Percentiles rank a stretch among this genome's conserved stretches.
phyloP scores from a whole-genome alignment of 345 rosid genomes.

The Acer negundo region DNA sequence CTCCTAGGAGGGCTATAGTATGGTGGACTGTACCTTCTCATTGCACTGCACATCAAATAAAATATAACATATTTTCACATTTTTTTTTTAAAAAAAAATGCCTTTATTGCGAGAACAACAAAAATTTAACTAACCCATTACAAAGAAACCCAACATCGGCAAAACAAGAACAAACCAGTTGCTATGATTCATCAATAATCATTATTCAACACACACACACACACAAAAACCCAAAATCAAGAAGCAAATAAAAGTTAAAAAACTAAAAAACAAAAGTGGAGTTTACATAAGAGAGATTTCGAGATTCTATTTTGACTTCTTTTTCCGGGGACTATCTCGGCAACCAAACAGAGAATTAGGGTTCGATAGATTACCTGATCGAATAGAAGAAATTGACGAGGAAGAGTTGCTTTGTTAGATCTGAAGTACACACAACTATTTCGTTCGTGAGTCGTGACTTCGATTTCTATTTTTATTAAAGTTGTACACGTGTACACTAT shows the following conservation, averaged over 20 bases:
- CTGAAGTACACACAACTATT: neutral
- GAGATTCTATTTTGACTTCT: neutral
- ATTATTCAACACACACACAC: neutral
- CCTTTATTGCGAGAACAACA: neutral
- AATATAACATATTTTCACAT: neutral
- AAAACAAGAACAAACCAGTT: neutral
- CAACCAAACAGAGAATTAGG: conserved; percentile 4
- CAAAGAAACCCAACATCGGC: neutral
- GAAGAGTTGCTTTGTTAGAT: neutral
- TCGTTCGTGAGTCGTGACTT: neutral
- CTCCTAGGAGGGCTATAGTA: conserved; percentile 91
- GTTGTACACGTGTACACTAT: neutral
- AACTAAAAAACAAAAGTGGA: neutral
- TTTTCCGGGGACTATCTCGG: neutral
- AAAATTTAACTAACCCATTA: neutral
- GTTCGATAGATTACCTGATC: conserved; percentile 8
- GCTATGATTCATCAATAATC: neutral
- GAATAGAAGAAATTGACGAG: neutral
- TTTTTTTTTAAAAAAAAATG: neutral
- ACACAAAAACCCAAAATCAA: neutral
- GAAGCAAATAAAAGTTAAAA: neutral
- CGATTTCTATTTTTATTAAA: neutral
- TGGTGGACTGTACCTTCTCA: conserved; percentile 91
- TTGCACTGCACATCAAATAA: conserved; percentile 31
- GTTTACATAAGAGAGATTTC: neutral